Percentiles rank a stretch among this genome's conserved stretches.
phyloP scores from a whole-genome alignment of 2,329 filamentous ascomycete species.

The Pseudogymnoascus sp. region DNA sequence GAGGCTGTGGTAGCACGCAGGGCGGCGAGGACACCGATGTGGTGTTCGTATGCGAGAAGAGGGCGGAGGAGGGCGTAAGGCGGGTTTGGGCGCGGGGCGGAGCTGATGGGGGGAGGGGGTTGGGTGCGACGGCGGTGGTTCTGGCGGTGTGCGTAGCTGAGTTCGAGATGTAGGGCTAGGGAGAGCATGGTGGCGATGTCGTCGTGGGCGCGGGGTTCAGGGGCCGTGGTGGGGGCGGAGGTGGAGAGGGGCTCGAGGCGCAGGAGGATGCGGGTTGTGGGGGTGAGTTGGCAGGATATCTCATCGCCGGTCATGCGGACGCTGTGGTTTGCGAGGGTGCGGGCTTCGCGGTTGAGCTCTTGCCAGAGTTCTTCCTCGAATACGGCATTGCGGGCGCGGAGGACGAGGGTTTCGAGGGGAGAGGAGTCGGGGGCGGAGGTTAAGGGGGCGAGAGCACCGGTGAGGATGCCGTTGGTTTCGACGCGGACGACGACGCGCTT shows the following conservation, averaged over 20 bases:
- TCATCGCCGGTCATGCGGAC: conserved; percentile 54
- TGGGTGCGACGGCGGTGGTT: conserved; percentile 62
- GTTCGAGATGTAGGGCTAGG: conserved; percentile 63
- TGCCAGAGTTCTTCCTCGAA: conserved; percentile 85
- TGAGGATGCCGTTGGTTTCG: conserved; percentile 45
- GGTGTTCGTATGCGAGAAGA: conserved; percentile 30
- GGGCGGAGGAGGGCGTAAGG: conserved; percentile 50
- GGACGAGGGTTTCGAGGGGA: conserved; percentile 58
- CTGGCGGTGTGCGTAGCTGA: conserved; percentile 70
- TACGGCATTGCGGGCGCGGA: conserved; percentile 68
- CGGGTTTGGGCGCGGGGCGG: conserved; percentile 39
- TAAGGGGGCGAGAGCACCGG: conserved; percentile 48
- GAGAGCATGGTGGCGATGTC: conserved; percentile 56
- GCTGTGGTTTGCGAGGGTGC: conserved; percentile 60
- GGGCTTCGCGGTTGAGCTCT: conserved; percentile 76
- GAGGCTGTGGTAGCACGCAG: conserved; percentile 18
- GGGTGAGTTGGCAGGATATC: conserved; percentile 47
- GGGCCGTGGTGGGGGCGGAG: conserved; percentile 25
- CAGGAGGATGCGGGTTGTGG: conserved; percentile 51
- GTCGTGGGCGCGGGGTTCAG: conserved; percentile 33
- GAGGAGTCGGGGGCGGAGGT: conserved; percentile 47
- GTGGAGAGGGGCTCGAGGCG: conserved; percentile 58
- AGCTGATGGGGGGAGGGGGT: conserved; percentile 45
- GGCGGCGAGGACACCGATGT: conserved; percentile 20
- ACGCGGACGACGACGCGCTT: conserved; percentile 61